Evolutionary conservation across 2,329 filamentous ascomycete genomes (phyloP).

Genomic region (Sarocladium oryzae): DNA sequence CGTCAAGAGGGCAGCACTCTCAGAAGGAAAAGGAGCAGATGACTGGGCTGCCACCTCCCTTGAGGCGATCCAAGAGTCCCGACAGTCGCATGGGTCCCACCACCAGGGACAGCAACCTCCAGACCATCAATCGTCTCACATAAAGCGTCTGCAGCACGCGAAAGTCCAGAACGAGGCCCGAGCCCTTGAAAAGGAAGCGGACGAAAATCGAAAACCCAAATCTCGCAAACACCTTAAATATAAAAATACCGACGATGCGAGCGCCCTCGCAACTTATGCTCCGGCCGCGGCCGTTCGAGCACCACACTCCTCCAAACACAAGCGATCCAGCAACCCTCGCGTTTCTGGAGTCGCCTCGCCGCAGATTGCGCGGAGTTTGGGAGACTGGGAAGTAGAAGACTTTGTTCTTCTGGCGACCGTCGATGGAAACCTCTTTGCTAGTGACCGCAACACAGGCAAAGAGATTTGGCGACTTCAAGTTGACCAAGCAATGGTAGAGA

Average conservation of each 20-base stretch:
- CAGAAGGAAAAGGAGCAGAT: neutral
- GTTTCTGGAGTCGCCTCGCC: constrained; percentile 68
- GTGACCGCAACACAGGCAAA: constrained; percentile 78
- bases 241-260: constrained; percentile 60
- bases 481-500: constrained; percentile 85
- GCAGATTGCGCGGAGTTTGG: constrained; percentile 91
- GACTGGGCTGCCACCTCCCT: constrained; percentile 26
- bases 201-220: constrained; percentile 20
- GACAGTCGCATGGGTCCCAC: constrained; percentile 21
- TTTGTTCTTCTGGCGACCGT: constrained; percentile 99
- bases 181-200: constrained; percentile 13
- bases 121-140: constrained; percentile 17
- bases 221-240: constrained; percentile 26
- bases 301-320: constrained; percentile 65
- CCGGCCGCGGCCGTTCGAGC: constrained; percentile 93
- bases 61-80: constrained; percentile 22
- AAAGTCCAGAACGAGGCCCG: neutral
- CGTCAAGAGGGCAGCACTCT: neutral
- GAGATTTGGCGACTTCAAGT: constrained; percentile 81
- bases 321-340: constrained; percentile 47
- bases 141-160: constrained; percentile 15
- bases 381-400: constrained; percentile 99
- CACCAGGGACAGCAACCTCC: constrained; percentile 14
- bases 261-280: constrained; percentile 97
- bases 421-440: constrained; percentile 91